Evolutionary conservation across 176 grass and related monocot species (phyloP), one percentile per base, ranked within the genome.

Genomic region (Carex myosuroides): DNA sequence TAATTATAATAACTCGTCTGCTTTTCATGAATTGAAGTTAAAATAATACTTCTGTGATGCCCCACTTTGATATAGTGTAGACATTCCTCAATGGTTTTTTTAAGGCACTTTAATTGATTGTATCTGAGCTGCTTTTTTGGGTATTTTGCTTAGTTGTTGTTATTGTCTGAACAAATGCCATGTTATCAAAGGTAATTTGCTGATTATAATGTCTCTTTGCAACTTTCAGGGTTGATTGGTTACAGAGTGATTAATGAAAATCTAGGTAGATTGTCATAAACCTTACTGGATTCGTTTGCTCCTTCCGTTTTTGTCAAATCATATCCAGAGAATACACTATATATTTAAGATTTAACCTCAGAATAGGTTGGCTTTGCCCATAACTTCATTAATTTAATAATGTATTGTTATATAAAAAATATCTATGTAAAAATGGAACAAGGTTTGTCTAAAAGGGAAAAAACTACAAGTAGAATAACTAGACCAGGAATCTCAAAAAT

Each of bases 1-100:
- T 78, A 78, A 52, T 78, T 71, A 22, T 78, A 57, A 75, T 8
- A 56, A 57, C 52, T 32, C 50, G 24, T 77, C 73, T 78, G 22
- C 50, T 57, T 78, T 77, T 57, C 48, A 57, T 55, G 72, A 55
- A 54, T 78, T 39, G 7, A 44, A 78, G 50, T 32, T 78, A 78
- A 57, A 17, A 17, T 10, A 14, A 16, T 29, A 57, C 11, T 57
- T 56, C 72, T 57, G 32, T 78, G 26, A 57, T 57, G 24, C 24
- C 50, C 42, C 3, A 24, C 21, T 74, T 53, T 74, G 70, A 57
- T 78, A 35, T 6, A 41, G 16, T 8, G 53, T 33, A 78, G 46
- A 32, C 73, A 78, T 78, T 76, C 30, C 32, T 35, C 24, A 10
- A 42, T 71, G 35, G 67, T 14, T 56, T 16, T 78, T 22, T 55